Base-by-base conservation (phyloP, 2,329 filamentous ascomycete species). In the Metarhizium rileyi region DNA sequence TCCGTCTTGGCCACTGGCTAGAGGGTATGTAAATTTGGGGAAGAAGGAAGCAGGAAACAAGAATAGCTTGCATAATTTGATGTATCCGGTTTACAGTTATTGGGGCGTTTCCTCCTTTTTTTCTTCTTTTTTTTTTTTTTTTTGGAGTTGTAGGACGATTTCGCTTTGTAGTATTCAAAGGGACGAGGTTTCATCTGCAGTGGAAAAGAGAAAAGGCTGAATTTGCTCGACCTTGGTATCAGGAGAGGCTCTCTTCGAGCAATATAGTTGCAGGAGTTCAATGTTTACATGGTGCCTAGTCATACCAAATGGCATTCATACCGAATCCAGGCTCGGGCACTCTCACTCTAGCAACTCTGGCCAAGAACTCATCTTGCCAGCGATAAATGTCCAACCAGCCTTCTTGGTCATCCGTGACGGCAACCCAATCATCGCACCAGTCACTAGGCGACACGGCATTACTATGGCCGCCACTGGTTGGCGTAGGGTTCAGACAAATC, bases 301-400 rank as follows among this genome's bases (percentile, higher is more conserved):
- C 49, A 18, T 50, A 50, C 89, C 89, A 95, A 55, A 94, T 90
- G n/a, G 88, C 88, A 69, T 95, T 95, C 89, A 95, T 95, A 2
- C 88, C 88, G 64, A 95, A 95, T 1, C 89, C 89, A n/a, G 86
- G 87, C 70, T 94, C 89, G 5, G 83, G 81, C 35, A 94, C 83
- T 57, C 87, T 81, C 54, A 87, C 73, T 54, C 86, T 76, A 16
- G 88, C 88, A 7, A 94, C 88, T 3, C 88, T 73, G 2, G 81
- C 84, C 48, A 95, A 69, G 58, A 84, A 87, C 73, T 93, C 88
- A 51, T 90, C 84, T 56, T 84, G 76, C 86, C 88, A 95, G 48
- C 88, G 76, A 65, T 94, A 94, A 50, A 95, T 87, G 71, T 95
- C 89, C 20, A 95, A 70, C 71, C 86, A 91, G 5, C 89, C 89